Evolutionary conservation across 495 filamentous ascomycete genomes (phyloP), one percentile per base, ranked within the genome.

Genomic region (Talaromyces proteolyticus): DNA sequence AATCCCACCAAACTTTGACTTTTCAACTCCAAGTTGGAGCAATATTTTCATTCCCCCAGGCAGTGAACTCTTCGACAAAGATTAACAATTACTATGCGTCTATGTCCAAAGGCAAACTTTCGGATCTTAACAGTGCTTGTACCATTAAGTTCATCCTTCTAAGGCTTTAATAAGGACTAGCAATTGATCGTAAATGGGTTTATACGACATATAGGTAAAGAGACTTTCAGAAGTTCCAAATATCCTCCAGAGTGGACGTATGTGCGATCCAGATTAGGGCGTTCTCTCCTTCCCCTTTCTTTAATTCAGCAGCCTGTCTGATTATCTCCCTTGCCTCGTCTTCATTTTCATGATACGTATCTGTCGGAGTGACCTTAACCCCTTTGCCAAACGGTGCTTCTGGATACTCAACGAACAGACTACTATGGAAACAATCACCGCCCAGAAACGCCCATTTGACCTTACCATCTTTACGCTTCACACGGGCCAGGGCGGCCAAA

Each of bases 401-500:
- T 4, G 42, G 42, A 44, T 44, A 44, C 19, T 24, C 21, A 24
- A 44, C 21, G 10, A 44, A 44, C 14, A 18, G 41, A 14, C 16
- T 24, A 24, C 6, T 40, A 44, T 44, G 42, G 18, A 44, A 44
- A 25, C 21, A 44, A 24, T 44, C 42, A 7, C 42, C 42, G 6
- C 42, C 42, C 19, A 44, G 17, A 7, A 44, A 44, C 4, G 42
- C 42, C 42, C 42, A 44, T 16, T 44, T 44, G 42, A 44, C 17
- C 19, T 3, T 24, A 14, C 52, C 52, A 16, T 20, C 40, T n/a
- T 37, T 22, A 19, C 47, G 39, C 18, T 24, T 29, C 1, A 41
- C 44, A 29, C 53, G 49, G 14, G 42, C 42, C 6, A 44, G 42
- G 6, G 61, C 59, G 24, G 51, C 53, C 10, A 61, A 46, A 42